Conservation (phyloP, 805 yeast species). For the Schwanniomyces sp. region DNA sequence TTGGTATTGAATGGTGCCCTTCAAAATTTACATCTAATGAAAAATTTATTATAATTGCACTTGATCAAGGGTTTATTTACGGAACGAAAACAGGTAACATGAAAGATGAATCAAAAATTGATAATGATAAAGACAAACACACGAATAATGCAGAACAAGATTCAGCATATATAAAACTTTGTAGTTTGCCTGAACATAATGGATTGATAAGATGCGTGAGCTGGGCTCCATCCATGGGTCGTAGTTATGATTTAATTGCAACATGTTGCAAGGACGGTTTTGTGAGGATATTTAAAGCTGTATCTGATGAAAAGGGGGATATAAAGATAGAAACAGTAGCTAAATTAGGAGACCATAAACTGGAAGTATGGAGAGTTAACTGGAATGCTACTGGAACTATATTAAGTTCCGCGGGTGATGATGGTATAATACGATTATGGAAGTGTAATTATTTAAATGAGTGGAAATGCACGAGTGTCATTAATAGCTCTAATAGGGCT, state of each 20-base stretch:
- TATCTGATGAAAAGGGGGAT: conserved; percentile 38
- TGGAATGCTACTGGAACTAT: conserved; percentile 96
- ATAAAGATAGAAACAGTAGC: conserved; percentile 60
- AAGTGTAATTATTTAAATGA: conserved; percentile 82
- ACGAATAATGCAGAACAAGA: conserved; percentile 5
- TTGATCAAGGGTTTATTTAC: conserved; percentile 86
- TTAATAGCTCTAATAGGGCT: conserved; percentile 25
- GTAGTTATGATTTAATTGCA: conserved; percentile 83
- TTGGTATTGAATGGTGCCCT: conserved; percentile 88
- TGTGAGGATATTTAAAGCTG: conserved; percentile 79
- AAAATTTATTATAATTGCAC: conserved; percentile 77
- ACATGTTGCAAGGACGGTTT: conserved; percentile 96
- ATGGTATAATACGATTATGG: conserved; percentile 90
- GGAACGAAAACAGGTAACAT: conserved; percentile 16
- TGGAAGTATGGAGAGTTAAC: conserved; percentile 93
- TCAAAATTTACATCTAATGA: conserved; percentile 73
- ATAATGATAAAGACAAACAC: conserved; percentile 10
- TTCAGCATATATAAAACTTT: conserved; percentile 51
- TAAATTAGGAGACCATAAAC: conserved; percentile 71
- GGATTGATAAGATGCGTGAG: conserved; percentile 85
- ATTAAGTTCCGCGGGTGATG: conserved; percentile 91
- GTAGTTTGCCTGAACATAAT: conserved; percentile 76
- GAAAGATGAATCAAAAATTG: conserved; percentile 2
- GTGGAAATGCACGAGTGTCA: conserved; percentile 88
- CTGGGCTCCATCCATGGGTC: conserved; percentile 97